A percentile compares a stretch with the other conserved stretches of the same genome.
These are phyloP conservation scores for Pleurotus eryngii DNA, from an alignment of 768 basidiomycete genomes.

Conservation along the genomic window DNA sequence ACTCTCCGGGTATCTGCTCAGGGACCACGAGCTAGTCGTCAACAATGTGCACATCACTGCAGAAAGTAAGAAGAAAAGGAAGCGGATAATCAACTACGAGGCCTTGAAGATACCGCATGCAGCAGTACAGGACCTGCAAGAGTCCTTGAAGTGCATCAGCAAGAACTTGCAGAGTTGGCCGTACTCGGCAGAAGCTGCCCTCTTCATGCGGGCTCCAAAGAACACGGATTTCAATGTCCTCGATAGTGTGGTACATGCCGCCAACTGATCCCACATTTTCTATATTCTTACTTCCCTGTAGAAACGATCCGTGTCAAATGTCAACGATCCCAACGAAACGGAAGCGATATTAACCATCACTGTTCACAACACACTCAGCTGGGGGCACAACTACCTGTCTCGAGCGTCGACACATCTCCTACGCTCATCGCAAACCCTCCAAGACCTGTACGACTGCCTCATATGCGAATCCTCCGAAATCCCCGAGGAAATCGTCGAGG, in stretches of 20 bases:
- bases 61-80: slow-evolving; percentile 28
- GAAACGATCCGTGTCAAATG: slow-evolving; percentile 22
- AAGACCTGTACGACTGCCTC: slow-evolving; percentile 55
- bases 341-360: slow-evolving; percentile 57
- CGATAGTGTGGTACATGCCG: slow-evolving; percentile 31
- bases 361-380: slow-evolving; percentile 56
- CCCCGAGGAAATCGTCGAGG: slow-evolving; percentile 36
- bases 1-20: slow-evolving; percentile 54
- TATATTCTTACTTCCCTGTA: neutral
- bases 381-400: slow-evolving; percentile 55
- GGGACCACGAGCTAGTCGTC: slow-evolving; percentile 48
- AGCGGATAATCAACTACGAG: slow-evolving; percentile 23
- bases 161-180: slow-evolving; percentile 58
- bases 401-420: slow-evolving; percentile 69
- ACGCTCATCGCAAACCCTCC: slow-evolving; percentile 69
- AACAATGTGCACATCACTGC: slow-evolving; percentile 23
- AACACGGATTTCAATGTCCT: slow-evolving; percentile 67
- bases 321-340: slow-evolving; percentile 16
- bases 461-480: slow-evolving; percentile 62
- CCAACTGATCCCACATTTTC: too few species aligned
- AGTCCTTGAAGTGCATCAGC: slow-evolving; percentile 37
- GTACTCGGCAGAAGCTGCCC: slow-evolving; percentile 50
- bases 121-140: slow-evolving; percentile 47
- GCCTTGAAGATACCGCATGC: slow-evolving; percentile 37
- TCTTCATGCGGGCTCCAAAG: slow-evolving; percentile 62